Evolutionary conservation across 2,329 filamentous ascomycete species (phyloP), one percentile per base, ranked within the genome.

Genomic region (Pyrenophora graminea): DNA sequence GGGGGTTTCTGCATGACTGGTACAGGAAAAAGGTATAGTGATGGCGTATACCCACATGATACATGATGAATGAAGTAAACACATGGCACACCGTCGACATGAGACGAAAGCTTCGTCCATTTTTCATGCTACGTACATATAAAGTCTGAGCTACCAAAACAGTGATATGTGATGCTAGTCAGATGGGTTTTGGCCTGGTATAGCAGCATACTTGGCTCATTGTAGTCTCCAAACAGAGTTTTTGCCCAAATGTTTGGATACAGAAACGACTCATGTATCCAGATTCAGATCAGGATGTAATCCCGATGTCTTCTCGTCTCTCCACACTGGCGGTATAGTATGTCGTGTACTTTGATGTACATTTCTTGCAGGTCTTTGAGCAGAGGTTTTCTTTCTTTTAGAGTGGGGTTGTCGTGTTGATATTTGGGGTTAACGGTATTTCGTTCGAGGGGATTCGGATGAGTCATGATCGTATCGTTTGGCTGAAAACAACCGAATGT

Each of bases 401-500:
- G 49, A 52, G 49, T 52, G 49, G 49, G 45, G 49, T 48, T 48
- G 49, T 51, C 48, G 48, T 27, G 27, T 48, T 34, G 19, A n/a
- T 46, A 2, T 36, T 39, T 39, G n/a, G 33, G 6, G 30, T 47
- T 23, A 18, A 27, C 23, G 30, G 19, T 46, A 45, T 41, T 27
- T 46, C 33, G 43, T 42, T 21, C 46, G 8, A 37, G 45, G 39
- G 19, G 12, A 12, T 43, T 23, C 33, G 27, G 23, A 12, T 17
- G 45, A 33, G 45, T 52, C 45, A 34, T 44, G 31, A 34, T 39
- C 23, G 39, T 45, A 39, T 42, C 13, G 33, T 42, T 43, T 10
- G 33, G 12, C 39, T 8, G 45, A 39, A 39, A 52, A 52, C 39
- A 30, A 48, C 53, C 31, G 39, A 47, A 48, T 53, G 18, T 45